phyloP scores from a whole-genome alignment of 2,329 filamentous ascomycete species.

The Ilyonectria robusta region DNA sequence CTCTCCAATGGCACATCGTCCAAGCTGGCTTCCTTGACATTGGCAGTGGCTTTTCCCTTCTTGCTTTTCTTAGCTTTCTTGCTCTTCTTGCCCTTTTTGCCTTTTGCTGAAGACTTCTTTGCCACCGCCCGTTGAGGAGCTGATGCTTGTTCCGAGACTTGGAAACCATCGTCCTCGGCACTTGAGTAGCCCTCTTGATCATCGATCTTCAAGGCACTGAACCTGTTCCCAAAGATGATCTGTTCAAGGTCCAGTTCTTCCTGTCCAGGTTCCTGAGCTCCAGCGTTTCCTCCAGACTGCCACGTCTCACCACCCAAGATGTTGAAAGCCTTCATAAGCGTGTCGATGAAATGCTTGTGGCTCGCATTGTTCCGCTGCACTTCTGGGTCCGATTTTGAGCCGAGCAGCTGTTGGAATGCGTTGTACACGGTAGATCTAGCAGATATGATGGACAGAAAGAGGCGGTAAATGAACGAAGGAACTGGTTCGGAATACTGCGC shows the following conservation, averaged over 20 bases:
- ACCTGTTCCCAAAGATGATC: conserved; percentile 31
- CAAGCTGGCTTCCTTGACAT: conserved; percentile 39
- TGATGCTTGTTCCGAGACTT: not conserved
- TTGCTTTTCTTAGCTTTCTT: conserved; percentile 33
- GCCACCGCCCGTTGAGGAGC: not conserved
- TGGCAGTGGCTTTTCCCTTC: not conserved
- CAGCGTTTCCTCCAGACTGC: conserved; percentile 30
- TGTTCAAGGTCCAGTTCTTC: conserved; percentile 15
- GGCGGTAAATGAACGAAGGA: conserved; percentile 51
- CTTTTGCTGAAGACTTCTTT: conserved; percentile 12
- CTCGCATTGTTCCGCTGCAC: conserved; percentile 53
- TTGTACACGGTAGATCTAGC: conserved; percentile 49
- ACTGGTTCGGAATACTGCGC: conserved; percentile 46
- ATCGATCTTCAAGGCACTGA: conserved; percentile 27
- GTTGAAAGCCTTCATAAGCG: conserved; percentile 54
- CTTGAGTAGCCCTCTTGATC: not conserved
- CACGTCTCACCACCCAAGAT: conserved; percentile 52
- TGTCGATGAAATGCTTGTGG: conserved; percentile 61
- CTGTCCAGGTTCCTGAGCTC: conserved; percentile 40
- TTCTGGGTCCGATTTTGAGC: conserved; percentile 51
- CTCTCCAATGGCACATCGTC: conserved; percentile 60
- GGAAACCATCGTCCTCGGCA: conserved; percentile 23
- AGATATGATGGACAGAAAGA: conserved; percentile 57
- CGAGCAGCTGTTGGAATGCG: conserved; percentile 52
- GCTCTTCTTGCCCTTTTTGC: conserved; percentile 31